Conservation (phyloP, 2,329 filamentous ascomycete species). For the Aureobasidium subglaciale region DNA sequence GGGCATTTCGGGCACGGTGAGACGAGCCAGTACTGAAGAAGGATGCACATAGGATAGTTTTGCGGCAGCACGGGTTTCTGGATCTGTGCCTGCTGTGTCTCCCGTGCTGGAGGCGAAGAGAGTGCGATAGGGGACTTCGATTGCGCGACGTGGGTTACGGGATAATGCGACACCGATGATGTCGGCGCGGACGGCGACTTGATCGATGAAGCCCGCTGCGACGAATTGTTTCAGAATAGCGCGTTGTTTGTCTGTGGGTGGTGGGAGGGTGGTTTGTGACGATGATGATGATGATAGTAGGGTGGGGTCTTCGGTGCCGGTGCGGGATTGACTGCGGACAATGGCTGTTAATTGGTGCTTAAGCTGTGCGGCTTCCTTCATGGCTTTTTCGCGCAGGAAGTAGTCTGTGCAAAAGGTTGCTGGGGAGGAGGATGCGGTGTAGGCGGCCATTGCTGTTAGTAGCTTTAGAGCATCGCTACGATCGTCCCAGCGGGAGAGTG, state of each 20-base stretch:
- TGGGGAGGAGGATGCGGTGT: slow-evolving; percentile 38
- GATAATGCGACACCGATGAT: slow-evolving; percentile 57
- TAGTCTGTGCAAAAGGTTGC: slow-evolving; percentile 66
- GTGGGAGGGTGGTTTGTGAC: slow-evolving; percentile 37
- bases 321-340: slow-evolving; percentile 43
- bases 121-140: slow-evolving; percentile 86
- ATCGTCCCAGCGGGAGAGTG: slow-evolving; percentile 74
- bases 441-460: slow-evolving; percentile 78
- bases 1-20: slow-evolving; percentile 66
- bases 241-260: slow-evolving; percentile 58
- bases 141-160: slow-evolving; percentile 72
- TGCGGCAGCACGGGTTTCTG: slow-evolving; percentile 44
- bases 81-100: slow-evolving; percentile 21
- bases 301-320: slow-evolving; percentile 5
- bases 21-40: slow-evolving; percentile 66
- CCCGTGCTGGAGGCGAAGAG: slow-evolving; percentile 59
- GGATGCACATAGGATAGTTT: slow-evolving; percentile 82
- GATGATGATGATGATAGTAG: too few species aligned
- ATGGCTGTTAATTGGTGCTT: slow-evolving; percentile 76
- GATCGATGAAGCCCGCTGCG: slow-evolving; percentile 87
- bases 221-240: slow-evolving; percentile 84
- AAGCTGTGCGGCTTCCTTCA: slow-evolving; percentile 79
- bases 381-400: slow-evolving; percentile 80
- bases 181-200: slow-evolving; percentile 87
- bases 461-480: slow-evolving; percentile 84